These are phyloP conservation scores for Phoenix roebelenii DNA, from an alignment of 176 grass and related monocot genomes.

Conservation along the genomic window DNA sequence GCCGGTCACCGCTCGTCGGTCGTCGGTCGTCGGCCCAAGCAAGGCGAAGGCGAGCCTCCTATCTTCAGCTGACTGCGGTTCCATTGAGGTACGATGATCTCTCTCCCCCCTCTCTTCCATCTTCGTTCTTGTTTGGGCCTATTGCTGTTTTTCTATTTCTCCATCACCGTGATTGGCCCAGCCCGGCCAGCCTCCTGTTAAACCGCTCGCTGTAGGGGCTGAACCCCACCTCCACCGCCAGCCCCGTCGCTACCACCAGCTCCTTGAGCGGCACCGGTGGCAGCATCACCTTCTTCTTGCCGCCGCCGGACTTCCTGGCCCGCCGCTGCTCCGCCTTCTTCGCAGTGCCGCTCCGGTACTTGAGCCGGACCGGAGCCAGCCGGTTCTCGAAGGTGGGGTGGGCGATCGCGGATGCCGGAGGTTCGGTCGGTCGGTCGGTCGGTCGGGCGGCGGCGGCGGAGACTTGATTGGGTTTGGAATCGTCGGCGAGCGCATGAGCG, in stretches of 20 bases:
- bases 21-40: no score
- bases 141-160: no score
- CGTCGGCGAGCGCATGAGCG: slow-evolving; percentile 31
- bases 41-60: no score
- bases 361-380: slow-evolving; percentile 27
- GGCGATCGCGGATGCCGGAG: slow-evolving; percentile 4
- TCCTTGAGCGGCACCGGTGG: slow-evolving; percentile 67
- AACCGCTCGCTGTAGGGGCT: slow-evolving; percentile 69
- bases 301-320: neutral
- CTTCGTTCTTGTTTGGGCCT: no score
- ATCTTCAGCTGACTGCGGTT: no score
- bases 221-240: slow-evolving; percentile 68
- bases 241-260: slow-evolving; percentile 31
- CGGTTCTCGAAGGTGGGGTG: slow-evolving; percentile 49
- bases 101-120: no score
- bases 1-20: no score
- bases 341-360: slow-evolving; percentile 56
- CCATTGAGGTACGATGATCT: no score
- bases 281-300: slow-evolving; percentile 45
- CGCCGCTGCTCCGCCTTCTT: slow-evolving; percentile 47
- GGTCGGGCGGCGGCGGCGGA: slow-evolving; percentile 3
- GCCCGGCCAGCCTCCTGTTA: slow-evolving; percentile 45
- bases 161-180: slow-evolving; percentile 19
- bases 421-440: neutral
- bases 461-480: slow-evolving; percentile 16